Conservation (phyloP, 495 filamentous ascomycete species). For the Neurospora sp. region DNA sequence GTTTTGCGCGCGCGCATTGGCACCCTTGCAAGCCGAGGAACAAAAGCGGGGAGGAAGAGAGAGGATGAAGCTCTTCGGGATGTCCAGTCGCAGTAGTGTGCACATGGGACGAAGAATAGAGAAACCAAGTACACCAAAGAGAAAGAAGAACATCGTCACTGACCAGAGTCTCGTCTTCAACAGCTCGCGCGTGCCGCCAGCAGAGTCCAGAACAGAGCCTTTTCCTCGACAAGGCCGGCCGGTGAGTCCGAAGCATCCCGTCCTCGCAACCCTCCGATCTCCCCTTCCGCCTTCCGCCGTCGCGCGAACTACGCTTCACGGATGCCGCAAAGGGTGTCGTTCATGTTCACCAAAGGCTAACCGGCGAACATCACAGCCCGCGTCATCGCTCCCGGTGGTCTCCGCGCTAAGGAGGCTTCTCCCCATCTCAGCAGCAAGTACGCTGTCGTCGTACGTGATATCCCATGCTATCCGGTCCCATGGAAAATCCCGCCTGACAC, state of each 20-base stretch:
- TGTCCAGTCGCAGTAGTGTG: neutral
- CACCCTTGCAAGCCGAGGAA: conserved; percentile 11
- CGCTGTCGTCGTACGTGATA: conserved; percentile 72
- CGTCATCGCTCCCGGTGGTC: conserved; percentile 72
- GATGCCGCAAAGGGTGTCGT: neutral
- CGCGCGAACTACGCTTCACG: neutral
- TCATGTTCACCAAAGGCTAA: neutral
- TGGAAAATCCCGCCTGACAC: conserved; percentile 18
- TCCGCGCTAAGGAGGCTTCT: conserved; percentile 86
- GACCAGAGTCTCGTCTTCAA: neutral
- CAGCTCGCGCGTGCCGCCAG: conserved; percentile 39
- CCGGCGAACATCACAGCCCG: conserved; percentile 29
- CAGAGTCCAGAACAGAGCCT: conserved; percentile 51
- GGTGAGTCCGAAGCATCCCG: conserved; percentile 41
- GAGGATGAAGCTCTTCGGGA: neutral
- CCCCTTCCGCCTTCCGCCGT: neutral
- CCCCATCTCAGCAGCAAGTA: conserved; percentile 77
- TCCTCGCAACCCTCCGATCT: neutral
- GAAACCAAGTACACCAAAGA: neutral
- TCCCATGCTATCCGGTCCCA: conserved; percentile 11
- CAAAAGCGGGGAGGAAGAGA: neutral
- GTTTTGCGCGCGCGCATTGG: neutral
- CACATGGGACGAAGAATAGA: neutral
- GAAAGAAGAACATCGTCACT: neutral
- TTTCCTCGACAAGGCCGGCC: conserved; percentile 76